Conservation (phyloP, 73 alveolate species). For the Paramecium tetraurelia region DNA sequence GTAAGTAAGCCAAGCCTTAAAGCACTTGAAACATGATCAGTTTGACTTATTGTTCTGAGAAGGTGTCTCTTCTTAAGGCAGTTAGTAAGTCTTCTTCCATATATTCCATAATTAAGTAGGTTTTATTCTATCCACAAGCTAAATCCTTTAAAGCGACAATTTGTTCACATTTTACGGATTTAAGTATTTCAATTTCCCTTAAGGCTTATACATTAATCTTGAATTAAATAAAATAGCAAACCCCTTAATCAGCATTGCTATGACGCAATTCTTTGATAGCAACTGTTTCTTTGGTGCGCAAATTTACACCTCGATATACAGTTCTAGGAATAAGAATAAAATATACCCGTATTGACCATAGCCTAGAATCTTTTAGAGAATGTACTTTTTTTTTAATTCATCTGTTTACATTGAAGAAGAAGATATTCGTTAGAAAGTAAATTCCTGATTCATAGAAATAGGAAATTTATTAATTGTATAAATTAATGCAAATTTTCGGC, state of each 20-base stretch:
- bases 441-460: not conserved
- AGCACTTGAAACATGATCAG: not conserved
- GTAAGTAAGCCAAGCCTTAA: not conserved
- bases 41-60: not conserved
- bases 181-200: constrained; percentile 5
- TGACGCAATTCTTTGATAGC: not conserved
- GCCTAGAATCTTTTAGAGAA: not conserved
- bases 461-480: not conserved
- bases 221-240: not conserved
- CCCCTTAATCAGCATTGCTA: not conserved
- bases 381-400: not conserved
- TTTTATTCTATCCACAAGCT: not conserved
- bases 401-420: not conserved
- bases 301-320: not conserved
- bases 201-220: not conserved
- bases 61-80: not conserved
- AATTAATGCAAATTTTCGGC: not conserved
- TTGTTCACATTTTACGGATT: not conserved
- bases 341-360: not conserved
- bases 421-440: not conserved
- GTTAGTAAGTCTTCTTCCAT: not conserved
- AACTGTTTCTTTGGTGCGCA: not conserved
- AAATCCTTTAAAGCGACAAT: not conserved
- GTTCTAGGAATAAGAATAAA: not conserved
- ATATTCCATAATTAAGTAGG: not conserved